Base-by-base conservation (phyloP, 2,329 filamentous ascomycete genomes). In the Fusarium solani-melongenae region DNA sequence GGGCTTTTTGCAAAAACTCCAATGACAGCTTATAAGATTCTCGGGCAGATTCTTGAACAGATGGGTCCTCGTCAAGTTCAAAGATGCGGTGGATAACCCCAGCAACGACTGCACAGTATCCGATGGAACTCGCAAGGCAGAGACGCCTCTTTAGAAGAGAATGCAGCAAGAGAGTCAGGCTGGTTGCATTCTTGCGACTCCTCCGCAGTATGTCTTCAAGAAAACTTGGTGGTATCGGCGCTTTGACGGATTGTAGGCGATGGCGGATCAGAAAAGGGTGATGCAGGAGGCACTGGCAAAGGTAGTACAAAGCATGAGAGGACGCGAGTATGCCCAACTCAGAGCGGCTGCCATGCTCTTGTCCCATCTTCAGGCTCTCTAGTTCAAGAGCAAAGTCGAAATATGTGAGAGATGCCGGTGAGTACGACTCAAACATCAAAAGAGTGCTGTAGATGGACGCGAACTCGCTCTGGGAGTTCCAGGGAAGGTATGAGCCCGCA, bases 211-310 rank as follows among this genome's bases (percentile, higher is more conserved):
- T 9, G 27, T 36, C 34, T 36, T 15, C 2, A 36, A 8, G 34
- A 17, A 36, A 36, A 7, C 34, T 36, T 2, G 3, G 34, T 5
- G 34, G 34, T 36, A 36, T 36, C 34, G 15, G 34, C 11, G 14
- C 6, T 36, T 36, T 8, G 15, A 36, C 34, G 34, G 15, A 36
- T 29, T 29, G 27, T 29, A 62, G 24, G 5, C 60, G 60, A 9
- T 62, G 60, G 9, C 55, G 60, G 29, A 56, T 44, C 24, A 62
- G 46, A 22, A 62, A 62, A 5, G 60, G 60, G n/a, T 62, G 46
- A 20, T 62, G 31, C 6, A 62, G 27, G 3, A 62, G 46, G 20
- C 60, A 62, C 15, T 62, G 60, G 12, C 46, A 55, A 4, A 62
- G 46, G n/a, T 62, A 46, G 46, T 55, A 62, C 10, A 62, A 41